A percentile compares a stretch with the other conserved stretches of the same genome.
Conservation (phyloP, 108 stramenopile genomes). For the Skeletonema marinoi region DNA sequence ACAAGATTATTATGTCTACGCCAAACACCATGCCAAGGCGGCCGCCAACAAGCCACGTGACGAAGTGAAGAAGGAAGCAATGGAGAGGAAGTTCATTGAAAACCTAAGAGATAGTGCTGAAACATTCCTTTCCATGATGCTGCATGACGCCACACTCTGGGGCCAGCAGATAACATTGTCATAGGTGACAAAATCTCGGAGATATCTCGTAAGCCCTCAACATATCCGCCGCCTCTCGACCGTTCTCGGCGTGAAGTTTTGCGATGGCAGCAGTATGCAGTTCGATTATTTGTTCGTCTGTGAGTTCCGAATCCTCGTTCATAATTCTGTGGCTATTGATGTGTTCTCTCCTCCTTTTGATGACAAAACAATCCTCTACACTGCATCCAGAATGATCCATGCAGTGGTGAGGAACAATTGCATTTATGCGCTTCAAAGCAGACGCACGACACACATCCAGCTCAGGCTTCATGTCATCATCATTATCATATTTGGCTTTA, state of each 20-base stretch:
- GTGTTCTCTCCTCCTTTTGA: not conserved
- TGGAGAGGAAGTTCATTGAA: too few relatives aligned
- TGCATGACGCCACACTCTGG: too few relatives aligned
- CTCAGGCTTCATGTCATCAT: not conserved
- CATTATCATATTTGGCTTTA: not conserved
- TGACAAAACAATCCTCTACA: not conserved
- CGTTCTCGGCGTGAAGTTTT: not conserved
- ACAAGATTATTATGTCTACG: too few relatives aligned
- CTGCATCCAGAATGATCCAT: not conserved
- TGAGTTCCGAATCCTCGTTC: not conserved
- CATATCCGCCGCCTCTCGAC: not conserved
- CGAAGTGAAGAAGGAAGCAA: too few relatives aligned
- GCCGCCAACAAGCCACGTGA: too few relatives aligned
- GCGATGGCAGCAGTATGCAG: not conserved
- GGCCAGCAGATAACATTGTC: too few relatives aligned
- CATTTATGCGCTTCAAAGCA: not conserved
- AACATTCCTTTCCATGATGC: too few relatives aligned
- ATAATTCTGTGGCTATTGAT: too few relatives aligned
- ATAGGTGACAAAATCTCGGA: too few relatives aligned
- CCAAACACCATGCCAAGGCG: too few relatives aligned
- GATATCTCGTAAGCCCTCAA: too few relatives aligned
- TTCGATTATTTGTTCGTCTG: not conserved
- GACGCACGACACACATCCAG: not conserved
- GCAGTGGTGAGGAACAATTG: constrained; percentile 6
- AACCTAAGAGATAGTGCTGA: too few relatives aligned